Base-by-base conservation (phyloP, 75 land plant species). In the Pinus albicaulis region DNA sequence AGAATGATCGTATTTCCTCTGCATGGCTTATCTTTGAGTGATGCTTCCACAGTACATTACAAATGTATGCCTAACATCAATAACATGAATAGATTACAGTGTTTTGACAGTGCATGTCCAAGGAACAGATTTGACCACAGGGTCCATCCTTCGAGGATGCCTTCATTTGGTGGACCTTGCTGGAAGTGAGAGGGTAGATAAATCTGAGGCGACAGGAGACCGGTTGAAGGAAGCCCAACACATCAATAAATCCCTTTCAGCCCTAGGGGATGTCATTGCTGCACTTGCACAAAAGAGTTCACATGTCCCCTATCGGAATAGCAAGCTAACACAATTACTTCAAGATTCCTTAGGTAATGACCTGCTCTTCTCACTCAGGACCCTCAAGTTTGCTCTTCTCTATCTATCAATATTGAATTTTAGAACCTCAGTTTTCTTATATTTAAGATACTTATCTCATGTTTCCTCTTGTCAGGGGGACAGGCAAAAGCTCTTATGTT, bases 401-500 rank as follows among this genome's bases (percentile, higher is more conserved):
- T n/a, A n/a, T 76, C 7, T 23, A 6, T 57, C 75, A 82, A 58
- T 19, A 28, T 41, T 28, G 20, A 44, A 15, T 38, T 7, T n/a
- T 69, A 22, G 16, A 25, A 34, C 53, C 17, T 66, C n/a, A 15
- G 16, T 64, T 13, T 76, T 2, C 53, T n/a, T 52, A 44, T 36
- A 13, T 63, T 76, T 38, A 38, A 17, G 26, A 38, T 15, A 12
- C 17, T 62, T 15, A 68, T n/a, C n/a, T 48, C 65, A n/a, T 69
- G 48, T 57, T 24, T 76, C 34, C 16, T 25, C 26, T 28, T 60
- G 48, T 38, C 22, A 91, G 93, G 91, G 44, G 93, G 91, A 24
- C 90, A 86, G 41, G 93, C 93, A 0, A 89, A 91, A 66, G 83
- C 93, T 23, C 79, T 91, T 69, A 91, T 91, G 93, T 89, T 91